phyloP scores from a whole-genome alignment of 2,329 filamentous ascomycete species.

The Cylindrodendrum hubeiense region DNA sequence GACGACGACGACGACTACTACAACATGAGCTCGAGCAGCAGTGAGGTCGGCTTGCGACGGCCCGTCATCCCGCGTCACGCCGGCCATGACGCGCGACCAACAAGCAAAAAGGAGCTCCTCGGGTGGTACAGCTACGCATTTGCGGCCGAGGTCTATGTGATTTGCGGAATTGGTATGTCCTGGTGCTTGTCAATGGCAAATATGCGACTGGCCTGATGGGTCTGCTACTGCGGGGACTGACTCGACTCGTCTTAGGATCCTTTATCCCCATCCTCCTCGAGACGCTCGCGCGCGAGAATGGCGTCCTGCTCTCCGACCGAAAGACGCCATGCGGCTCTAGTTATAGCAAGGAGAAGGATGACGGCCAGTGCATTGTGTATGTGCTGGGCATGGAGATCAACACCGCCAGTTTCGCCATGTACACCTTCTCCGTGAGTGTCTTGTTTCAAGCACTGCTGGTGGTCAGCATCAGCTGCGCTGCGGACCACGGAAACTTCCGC shows the following conservation, averaged over 20 bases:
- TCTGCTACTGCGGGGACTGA: slow-evolving; percentile 13
- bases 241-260: slow-evolving; percentile 68
- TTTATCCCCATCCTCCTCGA: slow-evolving; percentile 98
- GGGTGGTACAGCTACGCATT: slow-evolving; percentile 98
- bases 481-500: slow-evolving; percentile 92
- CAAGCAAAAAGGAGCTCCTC: slow-evolving; percentile 85
- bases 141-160: slow-evolving; percentile 95
- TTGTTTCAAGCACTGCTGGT: slow-evolving; percentile 90
- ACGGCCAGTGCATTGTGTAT: slow-evolving; percentile 83
- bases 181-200: slow-evolving; percentile 1
- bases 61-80: slow-evolving; percentile 69
- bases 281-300: slow-evolving; percentile 91
- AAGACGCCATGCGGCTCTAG: slow-evolving; percentile 79
- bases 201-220: not conserved
- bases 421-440: slow-evolving; percentile 95
- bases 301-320: slow-evolving; percentile 84
- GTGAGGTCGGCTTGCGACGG: slow-evolving; percentile 52
- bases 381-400: slow-evolving; percentile 90
- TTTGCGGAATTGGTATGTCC: slow-evolving; percentile 79
- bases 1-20: slow-evolving; percentile 35
- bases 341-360: slow-evolving; percentile 64
- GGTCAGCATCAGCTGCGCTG: slow-evolving; percentile 95
- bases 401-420: slow-evolving; percentile 97
- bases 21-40: slow-evolving; percentile 52
- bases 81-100: slow-evolving; percentile 90